Evolutionary conservation across 257 asterid species (phyloP).

Genomic region (Forsythia viridissima): DNA sequence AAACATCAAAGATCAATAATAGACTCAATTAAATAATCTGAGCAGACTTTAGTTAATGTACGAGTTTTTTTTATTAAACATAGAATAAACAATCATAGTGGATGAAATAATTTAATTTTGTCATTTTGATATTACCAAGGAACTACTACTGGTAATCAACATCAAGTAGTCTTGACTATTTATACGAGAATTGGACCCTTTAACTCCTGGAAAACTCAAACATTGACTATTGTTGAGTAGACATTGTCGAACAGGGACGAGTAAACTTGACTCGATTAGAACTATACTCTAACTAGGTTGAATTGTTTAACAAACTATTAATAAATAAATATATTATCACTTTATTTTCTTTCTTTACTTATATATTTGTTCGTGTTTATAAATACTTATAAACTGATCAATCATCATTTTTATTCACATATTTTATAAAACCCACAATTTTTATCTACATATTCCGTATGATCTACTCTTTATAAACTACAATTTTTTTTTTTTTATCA

Average conservation of each 20-base stretch:
- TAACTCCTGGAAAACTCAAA: not conserved
- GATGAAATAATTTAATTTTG: not conserved
- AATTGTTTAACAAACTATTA: too few species aligned
- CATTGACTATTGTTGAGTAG: not conserved
- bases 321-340: too few species aligned
- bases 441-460: too few species aligned
- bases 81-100: slow-evolving; percentile 1
- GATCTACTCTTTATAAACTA: too few species aligned
- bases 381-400: too few species aligned
- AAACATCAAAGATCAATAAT: slow-evolving; percentile 23
- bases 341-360: too few species aligned
- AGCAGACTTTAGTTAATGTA: slow-evolving; percentile 23
- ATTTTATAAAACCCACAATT: too few species aligned
- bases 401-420: too few species aligned
- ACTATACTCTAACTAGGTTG: too few species aligned
- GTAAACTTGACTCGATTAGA: too few species aligned
- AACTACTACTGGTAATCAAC: not conserved
- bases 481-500: too few species aligned
- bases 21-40: slow-evolving; percentile 15
- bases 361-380: too few species aligned
- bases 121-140: not conserved
- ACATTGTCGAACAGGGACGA: not conserved
- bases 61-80: slow-evolving; percentile 1
- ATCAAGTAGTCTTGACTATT: not conserved
- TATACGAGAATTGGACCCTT: not conserved